These are phyloP conservation scores for Colletotrichum gloeosporioides DNA, from an alignment of 2,329 filamentous ascomycete genomes.

Conservation along the genomic window DNA sequence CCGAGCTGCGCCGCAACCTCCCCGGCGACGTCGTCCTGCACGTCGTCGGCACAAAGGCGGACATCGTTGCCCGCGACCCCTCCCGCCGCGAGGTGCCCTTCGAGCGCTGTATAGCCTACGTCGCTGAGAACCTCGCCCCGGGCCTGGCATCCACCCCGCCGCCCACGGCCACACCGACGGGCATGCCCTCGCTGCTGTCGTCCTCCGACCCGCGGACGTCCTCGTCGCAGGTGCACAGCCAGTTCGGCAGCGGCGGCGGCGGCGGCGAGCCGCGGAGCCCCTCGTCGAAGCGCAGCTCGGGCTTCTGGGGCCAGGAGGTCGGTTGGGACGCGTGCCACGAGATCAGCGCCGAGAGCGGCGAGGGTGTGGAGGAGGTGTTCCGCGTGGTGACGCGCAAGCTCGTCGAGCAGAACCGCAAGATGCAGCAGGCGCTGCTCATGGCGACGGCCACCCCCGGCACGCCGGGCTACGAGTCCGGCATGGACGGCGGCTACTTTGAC, in stretches of 20 bases:
- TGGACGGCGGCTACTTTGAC: constrained; percentile 59
- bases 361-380: constrained; percentile 97
- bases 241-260: constrained; percentile 31
- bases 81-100: constrained; percentile 84
- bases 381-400: constrained; percentile 69
- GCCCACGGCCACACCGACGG: constrained; percentile 58
- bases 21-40: constrained; percentile 83
- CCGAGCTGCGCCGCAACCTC: constrained; percentile 81
- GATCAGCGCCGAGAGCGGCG: constrained; percentile 90
- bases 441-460: constrained; percentile 58
- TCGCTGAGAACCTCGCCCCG: constrained; percentile 87
- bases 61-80: constrained; percentile 87
- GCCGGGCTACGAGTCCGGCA: constrained; percentile 49
- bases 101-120: constrained; percentile 93
- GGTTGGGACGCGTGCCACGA: constrained; percentile 98
- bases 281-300: constrained; percentile 70
- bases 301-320: constrained; percentile 90
- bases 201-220: constrained; percentile 26
- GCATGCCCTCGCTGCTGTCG: constrained; percentile 28
- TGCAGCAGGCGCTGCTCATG: constrained; percentile 63
- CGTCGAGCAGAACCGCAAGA: constrained; percentile 68
- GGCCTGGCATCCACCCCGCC: constrained; percentile 71
- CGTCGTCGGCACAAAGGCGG: constrained; percentile 93
- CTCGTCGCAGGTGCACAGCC: constrained; percentile 16
- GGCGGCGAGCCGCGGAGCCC: constrained; percentile 63